Evolutionary conservation across 2,329 filamentous ascomycete species (phyloP), one percentile per base, ranked within the genome.

Genomic region (Onygenales sp.): DNA sequence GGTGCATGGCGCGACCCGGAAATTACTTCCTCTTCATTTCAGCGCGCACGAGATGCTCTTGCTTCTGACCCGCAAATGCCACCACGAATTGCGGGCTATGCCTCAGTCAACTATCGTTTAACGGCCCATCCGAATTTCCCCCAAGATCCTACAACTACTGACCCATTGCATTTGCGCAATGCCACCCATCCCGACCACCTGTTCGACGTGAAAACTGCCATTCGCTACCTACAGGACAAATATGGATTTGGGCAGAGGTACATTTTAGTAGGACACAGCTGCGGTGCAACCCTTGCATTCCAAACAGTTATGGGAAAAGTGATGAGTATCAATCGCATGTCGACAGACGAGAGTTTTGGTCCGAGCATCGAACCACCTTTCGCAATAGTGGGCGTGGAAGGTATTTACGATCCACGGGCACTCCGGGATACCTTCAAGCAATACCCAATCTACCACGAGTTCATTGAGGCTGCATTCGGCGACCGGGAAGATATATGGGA

Each of bases 1-100:
- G 74, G 74, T 52, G 75, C 73, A 58, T 77, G 74, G 70, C 69
- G 74, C 43, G 74, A 77, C 56, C 73, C 74, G 49, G 62, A 59
- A 9, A 63, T 72, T 39, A 70, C 67, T 10, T 62, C 69, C 3
- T 52, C 58, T 6, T 63, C 64, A 1, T 70, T 76, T 56, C 56
- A 64, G 7, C 63, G 65, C 4, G 66, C 73, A 2, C 59, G 68
- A 34, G 60, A 63, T 1, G 56, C 63, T 42, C 64, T 74, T 9
- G 64, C 67, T 31, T 57, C 57, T 33, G 49, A 37, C 6, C 33
- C 51, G 2, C 37, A 37, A 34, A 54, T 53, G 17, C 55, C 56
- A 13, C 55, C 59, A 2, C 56, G 46, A 31, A 69, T 76, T 48
- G 58, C 63, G 2, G 72, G 63, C 8, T 68, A 73, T 56, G 74